Evolutionary conservation across 2,329 filamentous ascomycete genomes (phyloP).

Genomic region (Cytospora chrysosperma): DNA sequence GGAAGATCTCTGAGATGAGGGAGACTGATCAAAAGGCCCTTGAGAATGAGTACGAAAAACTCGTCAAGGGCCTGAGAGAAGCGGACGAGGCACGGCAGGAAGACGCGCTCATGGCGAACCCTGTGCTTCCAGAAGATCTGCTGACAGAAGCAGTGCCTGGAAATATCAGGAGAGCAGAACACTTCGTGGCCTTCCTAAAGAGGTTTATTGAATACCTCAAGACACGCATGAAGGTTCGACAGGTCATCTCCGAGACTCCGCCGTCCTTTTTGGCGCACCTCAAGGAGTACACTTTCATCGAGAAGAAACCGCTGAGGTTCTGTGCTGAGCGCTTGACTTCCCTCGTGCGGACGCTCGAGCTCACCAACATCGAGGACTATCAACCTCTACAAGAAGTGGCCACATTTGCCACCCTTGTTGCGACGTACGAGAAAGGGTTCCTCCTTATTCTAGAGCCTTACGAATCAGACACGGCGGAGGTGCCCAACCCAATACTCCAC

Average conservation of each 20-base stretch:
- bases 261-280: conserved; percentile 90
- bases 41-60: conserved; percentile 91
- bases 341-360: conserved; percentile 87
- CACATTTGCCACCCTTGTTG: conserved; percentile 92
- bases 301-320: conserved; percentile 90
- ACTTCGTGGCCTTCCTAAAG: conserved; percentile 93
- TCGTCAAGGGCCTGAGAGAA: conserved; percentile 86
- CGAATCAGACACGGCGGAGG: conserved; percentile 91
- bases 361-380: conserved; percentile 97
- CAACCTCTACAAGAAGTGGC: conserved; percentile 96
- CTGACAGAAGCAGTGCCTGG: conserved; percentile 94
- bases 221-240: conserved; percentile 96
- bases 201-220: conserved; percentile 97
- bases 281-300: conserved; percentile 95
- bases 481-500: conserved; percentile 94
- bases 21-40: conserved; percentile 92
- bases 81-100: conserved; percentile 88
- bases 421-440: conserved; percentile 96
- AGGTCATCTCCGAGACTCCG: conserved; percentile 96
- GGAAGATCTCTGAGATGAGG: conserved; percentile 91
- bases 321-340: conserved; percentile 94
- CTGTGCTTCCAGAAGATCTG: conserved; percentile 87
- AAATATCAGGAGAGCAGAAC: conserved; percentile 92
- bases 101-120: conserved; percentile 96
- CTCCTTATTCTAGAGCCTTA: conserved; percentile 95